These are phyloP conservation scores for Coemansia sp. DNA, from an alignment of 192 early-diverging fungal species.

Conservation along the genomic window DNA sequence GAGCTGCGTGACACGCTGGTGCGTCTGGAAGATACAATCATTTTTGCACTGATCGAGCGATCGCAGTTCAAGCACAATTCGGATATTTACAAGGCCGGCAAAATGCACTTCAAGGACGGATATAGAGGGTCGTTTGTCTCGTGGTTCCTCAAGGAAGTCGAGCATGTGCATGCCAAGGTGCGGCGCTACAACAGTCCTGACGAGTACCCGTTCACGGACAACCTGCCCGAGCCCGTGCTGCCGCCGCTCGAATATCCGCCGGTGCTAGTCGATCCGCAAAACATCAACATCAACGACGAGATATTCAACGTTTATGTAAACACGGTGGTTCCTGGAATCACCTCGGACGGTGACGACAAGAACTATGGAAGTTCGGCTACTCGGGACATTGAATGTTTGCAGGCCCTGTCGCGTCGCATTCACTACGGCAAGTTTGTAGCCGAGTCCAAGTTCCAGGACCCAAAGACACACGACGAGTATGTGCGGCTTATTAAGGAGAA, in stretches of 20 bases:
- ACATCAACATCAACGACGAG: constrained; percentile 84
- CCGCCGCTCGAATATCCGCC: constrained; percentile 79
- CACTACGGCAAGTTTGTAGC: constrained; percentile 98
- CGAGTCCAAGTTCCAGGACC: constrained; percentile 94
- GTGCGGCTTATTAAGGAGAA: constrained; percentile 69
- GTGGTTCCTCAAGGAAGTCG: constrained; percentile 88
- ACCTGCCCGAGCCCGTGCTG: constrained; percentile 83
- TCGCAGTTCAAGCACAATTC: constrained; percentile 87
- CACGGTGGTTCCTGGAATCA: constrained; percentile 79
- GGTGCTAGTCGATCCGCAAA: constrained; percentile 68
- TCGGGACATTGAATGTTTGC: constrained; percentile 88
- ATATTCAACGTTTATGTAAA: constrained; percentile 82
- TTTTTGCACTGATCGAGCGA: constrained; percentile 87
- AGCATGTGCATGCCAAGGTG: constrained; percentile 86
- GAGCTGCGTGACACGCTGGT: constrained; percentile 77
- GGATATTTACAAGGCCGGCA: constrained; percentile 71
- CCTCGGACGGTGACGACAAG: constrained; percentile 71
- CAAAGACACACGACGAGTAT: constrained; percentile 69
- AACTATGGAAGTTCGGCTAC: constrained; percentile 96
- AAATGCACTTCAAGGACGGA: constrained; percentile 66
- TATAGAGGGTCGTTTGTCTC: constrained; percentile 81
- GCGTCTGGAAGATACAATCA: constrained; percentile 91
- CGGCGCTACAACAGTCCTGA: constrained; percentile 87
- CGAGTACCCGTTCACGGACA: constrained; percentile 89
- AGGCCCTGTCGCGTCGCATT: constrained; percentile 88